A percentile compares a stretch with the other conserved stretches of the same genome.
Evolutionary conservation across 148 eudicot genomes (phyloP).

Genomic region (Rhododendron henanense): DNA sequence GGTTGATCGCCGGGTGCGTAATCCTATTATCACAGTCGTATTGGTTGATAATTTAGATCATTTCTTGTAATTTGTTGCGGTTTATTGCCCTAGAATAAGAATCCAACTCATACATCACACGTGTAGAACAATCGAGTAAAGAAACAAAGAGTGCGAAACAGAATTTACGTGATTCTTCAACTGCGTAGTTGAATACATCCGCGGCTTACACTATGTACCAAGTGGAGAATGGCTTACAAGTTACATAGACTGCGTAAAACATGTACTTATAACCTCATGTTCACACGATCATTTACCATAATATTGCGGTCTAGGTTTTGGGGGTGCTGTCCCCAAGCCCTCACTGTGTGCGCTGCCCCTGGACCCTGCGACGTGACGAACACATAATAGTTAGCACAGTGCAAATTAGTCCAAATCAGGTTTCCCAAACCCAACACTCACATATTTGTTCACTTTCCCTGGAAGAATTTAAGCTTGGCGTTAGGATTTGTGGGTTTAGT

Average conservation of each 20-base stretch:
- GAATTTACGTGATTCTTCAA: background rate
- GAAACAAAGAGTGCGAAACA: background rate
- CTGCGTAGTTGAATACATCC: background rate
- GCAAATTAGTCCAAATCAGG: background rate
- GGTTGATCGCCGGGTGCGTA: conserved; percentile 78
- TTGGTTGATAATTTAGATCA: background rate
- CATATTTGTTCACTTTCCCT: background rate
- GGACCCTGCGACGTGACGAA: background rate
- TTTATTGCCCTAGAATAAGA: background rate
- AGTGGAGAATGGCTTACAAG: background rate
- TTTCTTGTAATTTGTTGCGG: background rate
- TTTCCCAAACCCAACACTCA: background rate
- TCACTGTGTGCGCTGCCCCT: too few relatives aligned
- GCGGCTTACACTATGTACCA: background rate
- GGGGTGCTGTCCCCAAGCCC: background rate
- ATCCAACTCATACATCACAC: background rate
- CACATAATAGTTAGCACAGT: background rate
- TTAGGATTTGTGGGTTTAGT: background rate
- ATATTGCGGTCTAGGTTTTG: too few relatives aligned
- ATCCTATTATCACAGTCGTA: background rate
- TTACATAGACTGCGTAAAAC: background rate
- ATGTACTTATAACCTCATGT: too few relatives aligned
- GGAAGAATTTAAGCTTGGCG: background rate
- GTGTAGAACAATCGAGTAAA: background rate
- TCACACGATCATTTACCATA: too few relatives aligned